Conservation (phyloP, 768 basidiomycete species). For the Auricularia heimuer region DNA sequence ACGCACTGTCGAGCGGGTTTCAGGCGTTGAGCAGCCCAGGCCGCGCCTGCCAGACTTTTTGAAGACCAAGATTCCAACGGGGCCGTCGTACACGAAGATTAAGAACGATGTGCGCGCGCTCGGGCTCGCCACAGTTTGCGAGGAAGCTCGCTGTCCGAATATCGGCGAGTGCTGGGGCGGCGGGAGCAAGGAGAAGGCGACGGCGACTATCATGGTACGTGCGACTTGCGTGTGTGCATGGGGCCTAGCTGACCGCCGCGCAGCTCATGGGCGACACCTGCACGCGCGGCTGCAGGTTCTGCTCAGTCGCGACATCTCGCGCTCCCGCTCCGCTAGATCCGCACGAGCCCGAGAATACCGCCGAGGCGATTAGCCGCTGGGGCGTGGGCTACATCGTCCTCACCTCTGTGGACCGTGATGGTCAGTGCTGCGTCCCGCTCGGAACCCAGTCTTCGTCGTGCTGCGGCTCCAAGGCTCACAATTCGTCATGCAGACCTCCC, state of each 20-base stretch:
- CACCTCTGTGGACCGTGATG: conserved; percentile 94
- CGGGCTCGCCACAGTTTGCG: conserved; percentile 90
- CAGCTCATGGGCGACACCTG: conserved; percentile 99
- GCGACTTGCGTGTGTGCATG: background rate
- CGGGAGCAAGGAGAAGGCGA: conserved; percentile 54
- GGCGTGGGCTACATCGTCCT: conserved; percentile 96
- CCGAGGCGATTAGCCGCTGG: conserved; percentile 97
- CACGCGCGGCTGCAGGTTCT: conserved; percentile 95
- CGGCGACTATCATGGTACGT: conserved; percentile 95
- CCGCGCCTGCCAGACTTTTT: conserved; percentile 80
- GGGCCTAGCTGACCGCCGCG: background rate
- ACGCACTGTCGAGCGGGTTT: background rate
- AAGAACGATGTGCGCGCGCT: conserved; percentile 93
- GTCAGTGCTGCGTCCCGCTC: conserved; percentile 33
- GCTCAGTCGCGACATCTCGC: conserved; percentile 89
- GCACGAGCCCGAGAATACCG: conserved; percentile 96
- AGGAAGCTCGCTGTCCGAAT: conserved; percentile 97
- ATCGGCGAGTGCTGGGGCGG: conserved; percentile 99
- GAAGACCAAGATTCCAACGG: conserved; percentile 87
- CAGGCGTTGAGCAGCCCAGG: conserved; percentile 28
- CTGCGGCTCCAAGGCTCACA: background rate
- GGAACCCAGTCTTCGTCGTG: background rate
- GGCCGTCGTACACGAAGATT: conserved; percentile 80
- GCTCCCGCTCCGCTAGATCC: conserved; percentile 85
- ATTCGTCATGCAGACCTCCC: conserved; percentile 54